Base-by-base conservation (phyloP, 2,329 filamentous ascomycete species). In the Trichoderma koningiopsis region DNA sequence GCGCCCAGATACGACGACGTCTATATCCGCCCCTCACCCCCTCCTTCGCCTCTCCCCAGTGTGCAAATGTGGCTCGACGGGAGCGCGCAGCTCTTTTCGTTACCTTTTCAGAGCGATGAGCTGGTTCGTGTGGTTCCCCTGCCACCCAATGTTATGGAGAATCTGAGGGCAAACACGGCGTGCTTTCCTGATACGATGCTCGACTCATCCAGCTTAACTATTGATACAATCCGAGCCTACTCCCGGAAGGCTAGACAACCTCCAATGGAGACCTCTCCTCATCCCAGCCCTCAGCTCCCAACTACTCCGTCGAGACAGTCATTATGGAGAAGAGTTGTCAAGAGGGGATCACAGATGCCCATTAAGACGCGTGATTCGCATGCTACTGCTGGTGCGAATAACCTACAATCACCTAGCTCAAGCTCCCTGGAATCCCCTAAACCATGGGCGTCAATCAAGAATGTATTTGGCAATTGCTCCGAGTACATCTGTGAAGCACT, bases 181-280 rank as follows among this genome's bases (percentile, higher is more conserved):
- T 87, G 85, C 72, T 89, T 89, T 71, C 87, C 87, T 0, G 86
- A 88, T 72, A 87, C 86, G 1, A 87, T 88, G 83, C 82, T 89
- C 1, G 78, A 85, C 13, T 84, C 86, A 5, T 84, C 83, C 0
- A 87, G 84, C 73, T 78, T 88, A 5, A 84, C 86, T 0, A 81
- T 88, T 60, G 86, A 89, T 75, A 88, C 84, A 0, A 87, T 89
- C 69, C 85, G 87, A 19, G 77, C 82, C 33, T 87, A 87, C 72
- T 84, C 86, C 0, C 85, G 81, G 63, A 87, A 87, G 73, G 75
- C 87, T 49, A 82, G 81, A 59, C 85, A 84, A n/a, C 78, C 79
- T 10, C 72, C 69, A 4, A 2, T n/a, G n/a, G 76, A 80, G 24
- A 47, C 73, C 3, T 65, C 73, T 67, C 70, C 70, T 49, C 74